Base-by-base conservation (phyloP, 345 rosid species). In the Citrus mangshanensis region DNA sequence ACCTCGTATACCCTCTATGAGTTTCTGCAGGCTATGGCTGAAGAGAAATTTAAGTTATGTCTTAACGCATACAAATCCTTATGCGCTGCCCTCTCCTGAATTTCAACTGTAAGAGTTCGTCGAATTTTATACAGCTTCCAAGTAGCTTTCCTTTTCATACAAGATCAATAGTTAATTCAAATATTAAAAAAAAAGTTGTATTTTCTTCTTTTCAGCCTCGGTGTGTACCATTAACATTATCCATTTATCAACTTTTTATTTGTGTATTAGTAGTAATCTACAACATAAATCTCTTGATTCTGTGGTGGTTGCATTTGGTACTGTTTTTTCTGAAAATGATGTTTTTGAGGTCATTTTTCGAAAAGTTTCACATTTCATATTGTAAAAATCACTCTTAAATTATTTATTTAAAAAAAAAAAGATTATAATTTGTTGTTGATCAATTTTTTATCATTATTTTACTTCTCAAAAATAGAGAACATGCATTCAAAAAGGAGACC, bases 31-130 rank as follows among this genome's bases (percentile, higher is more conserved):
- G 92, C 83, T 12, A 80, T 68, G 67, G 99, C 99, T 1, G 91
- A 85, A 86, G 99, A 95, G 90, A 95, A 90, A 85, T 95, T 95
- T 82, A 93, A 93, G 77, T 80, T 87, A 10, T 92, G 97, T 73
- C 91, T 90, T 55, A 80, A 81, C 40, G 97, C 99, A 58, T 95
- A 95, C 89, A 88, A 90, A 80, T 91, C 99, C 2, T 81, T 93
- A 5, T 90, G 95, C 73, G 78, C 83, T 71, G 93, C 89, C 73
- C 82, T 95, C 25, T 77, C 93, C 77, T 58, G 77, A 76, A 71
- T 27, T 7, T 60, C 35, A 70, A 10, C 37, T 71, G 22, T 34
- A 63, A 38, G 54, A 7, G 25, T 58, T 46, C 30, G 12, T 21
- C 34, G 19, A 25, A 75, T 32, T 37, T 4, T 71, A 42, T 74